Conservation (phyloP, 1,284 basidiomycete genomes). For the Hortiboletus rubellus region DNA sequence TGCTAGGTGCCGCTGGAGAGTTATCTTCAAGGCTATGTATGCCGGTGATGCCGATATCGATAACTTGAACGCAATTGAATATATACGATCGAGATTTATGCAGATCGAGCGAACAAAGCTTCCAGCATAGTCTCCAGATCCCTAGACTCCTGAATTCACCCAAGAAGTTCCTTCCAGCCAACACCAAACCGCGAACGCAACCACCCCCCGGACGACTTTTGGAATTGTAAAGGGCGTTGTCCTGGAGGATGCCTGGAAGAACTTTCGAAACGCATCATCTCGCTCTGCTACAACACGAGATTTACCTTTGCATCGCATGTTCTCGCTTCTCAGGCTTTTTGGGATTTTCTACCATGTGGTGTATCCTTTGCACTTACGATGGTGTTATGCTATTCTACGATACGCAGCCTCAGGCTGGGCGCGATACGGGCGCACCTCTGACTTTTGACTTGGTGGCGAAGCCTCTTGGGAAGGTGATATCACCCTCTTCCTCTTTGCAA, state of each 20-base stretch:
- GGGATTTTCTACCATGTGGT: background rate
- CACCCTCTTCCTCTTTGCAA: too few species aligned
- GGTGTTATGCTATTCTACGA: too few species aligned
- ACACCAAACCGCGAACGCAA: background rate
- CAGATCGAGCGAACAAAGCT: background rate
- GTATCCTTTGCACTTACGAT: background rate
- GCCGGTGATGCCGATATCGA: background rate
- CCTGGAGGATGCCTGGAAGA: background rate
- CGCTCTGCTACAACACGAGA: background rate
- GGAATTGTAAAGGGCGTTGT: background rate
- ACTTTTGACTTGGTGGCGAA: too few species aligned
- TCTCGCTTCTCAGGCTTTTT: background rate
- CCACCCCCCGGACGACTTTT: background rate
- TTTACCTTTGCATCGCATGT: background rate
- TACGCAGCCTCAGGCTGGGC: too few species aligned
- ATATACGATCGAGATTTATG: background rate
- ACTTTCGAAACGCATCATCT: background rate
- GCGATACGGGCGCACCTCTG: too few species aligned
- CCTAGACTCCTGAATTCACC: background rate
- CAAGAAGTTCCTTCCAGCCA: background rate
- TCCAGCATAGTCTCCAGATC: background rate
- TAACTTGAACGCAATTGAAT: background rate
- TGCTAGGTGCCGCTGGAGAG: conserved; percentile 6
- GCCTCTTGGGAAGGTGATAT: too few species aligned
- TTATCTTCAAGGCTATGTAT: conserved; percentile 7